Conservation (phyloP, 805 yeast species). For the Candida chauliodis region DNA sequence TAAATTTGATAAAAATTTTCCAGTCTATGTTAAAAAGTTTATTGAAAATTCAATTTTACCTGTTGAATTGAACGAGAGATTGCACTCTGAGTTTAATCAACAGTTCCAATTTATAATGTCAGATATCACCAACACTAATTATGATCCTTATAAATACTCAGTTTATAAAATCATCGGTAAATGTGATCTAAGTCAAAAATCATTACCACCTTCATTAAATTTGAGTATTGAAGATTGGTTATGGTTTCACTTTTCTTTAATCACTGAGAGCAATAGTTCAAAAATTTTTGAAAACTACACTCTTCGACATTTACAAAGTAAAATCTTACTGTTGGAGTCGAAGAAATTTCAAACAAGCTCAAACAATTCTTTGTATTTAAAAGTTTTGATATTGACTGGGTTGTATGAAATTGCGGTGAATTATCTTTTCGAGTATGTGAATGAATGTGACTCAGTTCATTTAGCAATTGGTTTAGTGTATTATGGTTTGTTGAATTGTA, state of each 20-base stretch:
- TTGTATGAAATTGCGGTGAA: conserved; percentile 77
- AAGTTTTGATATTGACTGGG: conserved; percentile 70
- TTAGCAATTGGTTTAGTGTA: conserved; percentile 77
- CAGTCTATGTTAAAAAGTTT: conserved; percentile 71
- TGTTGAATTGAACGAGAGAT: conserved; percentile 61
- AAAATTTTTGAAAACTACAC: conserved; percentile 70
- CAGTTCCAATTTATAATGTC: conserved; percentile 64
- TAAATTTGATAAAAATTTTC: conserved; percentile 81
- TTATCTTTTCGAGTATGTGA: conserved; percentile 52
- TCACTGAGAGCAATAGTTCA: conserved; percentile 53
- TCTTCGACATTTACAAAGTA: conserved; percentile 68
- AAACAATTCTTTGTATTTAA: conserved; percentile 69
- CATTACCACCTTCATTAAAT: conserved; percentile 64
- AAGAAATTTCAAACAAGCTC: conserved; percentile 56
- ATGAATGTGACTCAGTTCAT: conserved; percentile 86
- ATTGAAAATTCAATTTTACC: conserved; percentile 55
- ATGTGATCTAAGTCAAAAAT: conserved; percentile 67
- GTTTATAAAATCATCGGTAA: conserved; percentile 91
- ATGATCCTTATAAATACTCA: conserved; percentile 88
- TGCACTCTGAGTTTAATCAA: conserved; percentile 79
- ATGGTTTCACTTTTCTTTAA: conserved; percentile 84
- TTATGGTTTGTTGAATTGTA: conserved; percentile 57
- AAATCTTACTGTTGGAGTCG: conserved; percentile 68
- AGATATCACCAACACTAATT: conserved; percentile 29
- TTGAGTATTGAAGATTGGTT: conserved; percentile 92